These are phyloP conservation scores for Aspergillus puulaauensis DNA, from an alignment of 2,329 filamentous ascomycete species.

Conservation along the genomic window DNA sequence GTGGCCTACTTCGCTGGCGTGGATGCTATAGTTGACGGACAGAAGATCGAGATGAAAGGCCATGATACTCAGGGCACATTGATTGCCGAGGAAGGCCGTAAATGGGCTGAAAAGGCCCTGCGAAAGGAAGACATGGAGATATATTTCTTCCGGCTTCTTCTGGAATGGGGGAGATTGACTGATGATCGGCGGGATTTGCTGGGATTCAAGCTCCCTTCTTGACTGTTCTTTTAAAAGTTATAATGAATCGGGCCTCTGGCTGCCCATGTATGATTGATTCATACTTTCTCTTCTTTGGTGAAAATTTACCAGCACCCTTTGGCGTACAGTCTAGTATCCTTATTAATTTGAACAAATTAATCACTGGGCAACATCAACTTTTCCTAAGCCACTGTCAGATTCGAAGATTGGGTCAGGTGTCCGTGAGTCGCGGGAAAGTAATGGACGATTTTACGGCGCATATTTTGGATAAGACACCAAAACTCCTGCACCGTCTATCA, in stretches of 20 bases:
- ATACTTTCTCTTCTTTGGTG: not conserved
- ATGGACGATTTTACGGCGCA: too few species aligned
- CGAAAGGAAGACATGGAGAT: slow-evolving; percentile 75
- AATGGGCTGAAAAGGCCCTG: slow-evolving; percentile 64
- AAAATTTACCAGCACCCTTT: not conserved
- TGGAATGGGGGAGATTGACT: slow-evolving; percentile 73
- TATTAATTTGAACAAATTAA: not conserved
- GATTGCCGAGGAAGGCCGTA: slow-evolving; percentile 65
- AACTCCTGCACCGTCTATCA: too few species aligned
- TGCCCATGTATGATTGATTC: not conserved
- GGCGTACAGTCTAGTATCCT: not conserved
- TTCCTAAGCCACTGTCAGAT: not conserved
- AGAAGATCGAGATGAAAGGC: slow-evolving; percentile 25
- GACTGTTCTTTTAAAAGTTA: not conserved
- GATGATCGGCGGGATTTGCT: slow-evolving; percentile 59
- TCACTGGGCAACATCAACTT: not conserved
- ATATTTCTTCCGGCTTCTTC: slow-evolving; percentile 73
- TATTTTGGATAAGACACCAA: too few species aligned
- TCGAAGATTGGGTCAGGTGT: too few species aligned
- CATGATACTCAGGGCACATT: slow-evolving; percentile 57
- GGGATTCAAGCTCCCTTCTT: slow-evolving; percentile 33
- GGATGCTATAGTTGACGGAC: slow-evolving; percentile 16
- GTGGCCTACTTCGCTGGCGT: slow-evolving; percentile 70
- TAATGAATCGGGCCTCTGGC: not conserved
- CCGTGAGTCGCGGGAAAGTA: too few species aligned